phyloP scores from a whole-genome alignment of 2,329 filamentous ascomycete genomes.

The Colletotrichum shisoi region DNA sequence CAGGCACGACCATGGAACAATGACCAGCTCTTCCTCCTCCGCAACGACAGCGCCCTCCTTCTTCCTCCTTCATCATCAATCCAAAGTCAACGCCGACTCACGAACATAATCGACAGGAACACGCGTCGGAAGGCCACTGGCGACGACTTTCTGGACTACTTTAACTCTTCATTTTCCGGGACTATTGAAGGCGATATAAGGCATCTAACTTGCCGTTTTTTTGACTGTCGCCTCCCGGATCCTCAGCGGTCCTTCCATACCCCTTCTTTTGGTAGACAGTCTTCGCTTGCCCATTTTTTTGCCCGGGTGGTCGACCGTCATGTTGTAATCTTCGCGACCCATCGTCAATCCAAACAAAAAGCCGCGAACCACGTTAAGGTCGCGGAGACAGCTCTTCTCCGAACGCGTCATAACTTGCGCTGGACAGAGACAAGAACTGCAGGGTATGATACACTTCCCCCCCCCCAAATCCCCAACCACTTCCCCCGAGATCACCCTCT shows the following conservation, averaged over 20 bases:
- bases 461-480: slow-evolving; percentile 23
- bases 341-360: slow-evolving; percentile 21
- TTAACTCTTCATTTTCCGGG: slow-evolving; percentile 13
- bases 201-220: slow-evolving; percentile 33
- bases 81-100: slow-evolving; percentile 23
- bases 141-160: slow-evolving; percentile 15
- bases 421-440: slow-evolving; percentile 32
- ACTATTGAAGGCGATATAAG: slow-evolving; percentile 21
- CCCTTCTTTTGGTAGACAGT: slow-evolving; percentile 36
- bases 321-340: slow-evolving; percentile 37
- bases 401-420: slow-evolving; percentile 21
- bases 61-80: slow-evolving; percentile 39
- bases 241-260: slow-evolving; percentile 29
- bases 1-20: slow-evolving; percentile 34
- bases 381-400: slow-evolving; percentile 25
- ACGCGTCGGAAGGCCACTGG: slow-evolving; percentile 33
- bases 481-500: background rate
- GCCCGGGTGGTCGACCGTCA: slow-evolving; percentile 24
- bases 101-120: slow-evolving; percentile 33
- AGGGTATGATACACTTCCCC: slow-evolving; percentile 39
- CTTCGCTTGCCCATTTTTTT: slow-evolving; percentile 20
- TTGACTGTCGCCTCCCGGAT: slow-evolving; percentile 28
- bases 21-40: slow-evolving; percentile 43
- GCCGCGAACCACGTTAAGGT: slow-evolving; percentile 38
- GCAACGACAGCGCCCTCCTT: slow-evolving; percentile 29